Base-by-base conservation (phyloP, 2,329 filamentous ascomycete genomes). In the Penicillium occitanis region DNA sequence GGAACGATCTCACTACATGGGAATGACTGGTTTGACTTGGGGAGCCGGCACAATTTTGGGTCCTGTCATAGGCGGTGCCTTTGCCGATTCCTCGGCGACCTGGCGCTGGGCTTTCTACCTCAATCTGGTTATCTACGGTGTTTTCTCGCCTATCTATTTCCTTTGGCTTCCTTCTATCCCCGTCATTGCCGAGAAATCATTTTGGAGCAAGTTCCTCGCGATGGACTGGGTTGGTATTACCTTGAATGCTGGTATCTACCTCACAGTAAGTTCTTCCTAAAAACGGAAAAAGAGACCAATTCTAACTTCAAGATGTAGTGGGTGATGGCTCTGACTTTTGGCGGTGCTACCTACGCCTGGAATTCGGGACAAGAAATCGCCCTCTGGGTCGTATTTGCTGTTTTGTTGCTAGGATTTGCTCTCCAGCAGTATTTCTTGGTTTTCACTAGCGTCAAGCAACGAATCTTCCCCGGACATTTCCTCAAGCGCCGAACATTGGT, bases 101-200 rank as follows among this genome's bases (percentile, higher is more conserved):
- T 33, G 30, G 30, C 30, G 30, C 8, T 33, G 30, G 30, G 30
- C 30, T 33, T 33, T 33, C 8, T 33, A 33, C 30, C 30, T 33
- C 7, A 33, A 33, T 33, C 30, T 87, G 0, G 70, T 79, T 28
- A 73, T 83, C 59, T 76, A 82, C 1, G 84, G 76, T n/a, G 69
- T 78, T 13, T 73, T 77, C 33, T 72, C 77, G 5, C 79, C 82
- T 1, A 75, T 79, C 25, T 77, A 80, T 35, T 33, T 85, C 30
- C 79, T 82, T 65, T 69, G 80, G 10, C 77, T 85, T 0, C 77
- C 71, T 64, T 66, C 50, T 30, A 53, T 53, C 17, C 50, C 50
- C 7, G 50, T 53, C 14, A 53, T 17, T 25, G 8, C 48, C 17
- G 48, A 51, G 48, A 51, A 51, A 5, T 51, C 48, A 0, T 51